Conservation (phyloP, 2,329 filamentous ascomycete species). For the Verticillium klebahnii region DNA sequence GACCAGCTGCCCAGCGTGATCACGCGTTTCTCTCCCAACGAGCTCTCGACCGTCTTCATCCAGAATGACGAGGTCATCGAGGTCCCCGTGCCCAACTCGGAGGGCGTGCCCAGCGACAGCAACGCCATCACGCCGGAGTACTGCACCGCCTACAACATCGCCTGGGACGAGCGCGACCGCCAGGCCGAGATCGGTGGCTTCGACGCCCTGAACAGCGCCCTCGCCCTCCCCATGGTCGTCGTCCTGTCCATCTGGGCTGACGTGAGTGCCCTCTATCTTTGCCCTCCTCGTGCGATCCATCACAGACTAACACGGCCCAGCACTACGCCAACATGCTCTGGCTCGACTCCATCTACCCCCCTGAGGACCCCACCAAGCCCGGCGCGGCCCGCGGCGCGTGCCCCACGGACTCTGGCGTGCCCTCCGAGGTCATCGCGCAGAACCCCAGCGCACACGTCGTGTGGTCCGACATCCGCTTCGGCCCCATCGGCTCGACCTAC, state of each 20-base stretch:
- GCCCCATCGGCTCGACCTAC: slow-evolving; percentile 35
- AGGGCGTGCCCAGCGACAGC: slow-evolving; percentile 16
- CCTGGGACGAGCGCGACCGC: slow-evolving; percentile 45
- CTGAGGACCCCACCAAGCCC: slow-evolving; percentile 17
- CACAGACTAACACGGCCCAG: background rate
- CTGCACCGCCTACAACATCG: slow-evolving; percentile 48
- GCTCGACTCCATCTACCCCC: slow-evolving; percentile 60
- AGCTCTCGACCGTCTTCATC: slow-evolving; percentile 56
- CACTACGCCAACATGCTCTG: slow-evolving; percentile 63
- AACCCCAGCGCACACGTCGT: slow-evolving; percentile 27
- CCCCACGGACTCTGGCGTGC: slow-evolving; percentile 17
- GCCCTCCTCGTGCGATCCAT: background rate
- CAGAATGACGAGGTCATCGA: slow-evolving; percentile 51
- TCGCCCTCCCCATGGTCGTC: slow-evolving; percentile 55
- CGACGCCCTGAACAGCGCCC: slow-evolving; percentile 43
- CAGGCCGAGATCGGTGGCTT: slow-evolving; percentile 52
- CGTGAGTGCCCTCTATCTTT: slow-evolving; percentile 8
- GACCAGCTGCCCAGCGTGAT: slow-evolving; percentile 37
- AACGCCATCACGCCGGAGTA: slow-evolving; percentile 46
- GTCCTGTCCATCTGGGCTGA: slow-evolving; percentile 61
- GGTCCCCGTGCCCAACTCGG: slow-evolving; percentile 37
- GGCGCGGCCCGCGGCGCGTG: slow-evolving; percentile 19
- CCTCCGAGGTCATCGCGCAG: slow-evolving; percentile 13
- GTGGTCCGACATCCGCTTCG: slow-evolving; percentile 45
- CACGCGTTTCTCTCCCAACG: slow-evolving; percentile 52